Conservation (phyloP, 2,329 filamentous ascomycete genomes). For the Fonsecaea monophora region DNA sequence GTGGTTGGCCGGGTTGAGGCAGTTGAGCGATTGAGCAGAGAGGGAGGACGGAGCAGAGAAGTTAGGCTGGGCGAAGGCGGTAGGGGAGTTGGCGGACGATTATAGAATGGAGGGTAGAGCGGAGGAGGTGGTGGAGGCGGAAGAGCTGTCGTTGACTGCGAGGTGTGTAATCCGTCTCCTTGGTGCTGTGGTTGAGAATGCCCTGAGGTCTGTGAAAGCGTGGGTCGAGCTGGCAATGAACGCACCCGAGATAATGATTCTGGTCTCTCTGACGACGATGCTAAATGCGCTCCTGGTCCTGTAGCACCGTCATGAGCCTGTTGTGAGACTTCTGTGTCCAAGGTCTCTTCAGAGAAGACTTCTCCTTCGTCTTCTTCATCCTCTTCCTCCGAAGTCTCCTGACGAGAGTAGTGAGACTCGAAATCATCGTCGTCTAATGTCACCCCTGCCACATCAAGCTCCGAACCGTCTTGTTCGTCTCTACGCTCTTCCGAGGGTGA, state of each 20-base stretch:
- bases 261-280: conserved; percentile 24
- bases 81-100: conserved; percentile 90
- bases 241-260: conserved; percentile 28
- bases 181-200: conserved; percentile 9
- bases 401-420: conserved; percentile 54
- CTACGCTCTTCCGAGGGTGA: conserved; percentile 7
- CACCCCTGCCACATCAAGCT: conserved; percentile 33
- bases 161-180: conserved; percentile 26
- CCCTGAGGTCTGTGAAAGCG: conserved; percentile 9
- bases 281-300: conserved; percentile 8
- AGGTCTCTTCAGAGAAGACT: background rate
- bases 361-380: conserved; percentile 34
- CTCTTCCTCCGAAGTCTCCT: conserved; percentile 47
- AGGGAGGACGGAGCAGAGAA: conserved; percentile 78
- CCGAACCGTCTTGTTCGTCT: conserved; percentile 14
- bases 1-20: conserved; percentile 87
- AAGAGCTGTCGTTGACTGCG: conserved; percentile 39
- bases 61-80: conserved; percentile 92
- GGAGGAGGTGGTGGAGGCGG: conserved; percentile 53
- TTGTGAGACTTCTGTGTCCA: conserved; percentile 17
- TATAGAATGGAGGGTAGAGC: conserved; percentile 91
- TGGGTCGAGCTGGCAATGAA: conserved; percentile 31
- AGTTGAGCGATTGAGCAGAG: conserved; percentile 54
- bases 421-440: conserved; percentile 52
- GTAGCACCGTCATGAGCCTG: conserved; percentile 36